These are phyloP conservation scores for Geranium brycei DNA, from an alignment of 345 rosid species.

Conservation along the genomic window DNA sequence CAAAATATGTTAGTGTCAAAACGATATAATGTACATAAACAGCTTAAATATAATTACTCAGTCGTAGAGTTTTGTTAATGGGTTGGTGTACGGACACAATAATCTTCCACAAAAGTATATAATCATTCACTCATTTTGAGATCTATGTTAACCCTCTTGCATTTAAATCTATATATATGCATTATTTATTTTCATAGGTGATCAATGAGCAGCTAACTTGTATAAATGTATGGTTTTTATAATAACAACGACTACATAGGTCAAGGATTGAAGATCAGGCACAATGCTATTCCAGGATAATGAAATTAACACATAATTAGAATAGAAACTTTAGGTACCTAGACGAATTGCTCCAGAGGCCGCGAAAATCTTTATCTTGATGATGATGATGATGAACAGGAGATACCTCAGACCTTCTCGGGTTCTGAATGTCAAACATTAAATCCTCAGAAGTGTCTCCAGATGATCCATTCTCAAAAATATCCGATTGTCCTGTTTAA, in stretches of 20 bases:
- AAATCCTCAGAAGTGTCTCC: slow-evolving; percentile 86
- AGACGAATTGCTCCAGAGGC: slow-evolving; percentile 67
- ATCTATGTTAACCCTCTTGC: too few species aligned
- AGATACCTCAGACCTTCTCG: slow-evolving; percentile 32
- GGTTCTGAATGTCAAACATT: slow-evolving; percentile 51
- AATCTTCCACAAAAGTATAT: background rate
- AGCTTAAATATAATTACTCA: too few species aligned
- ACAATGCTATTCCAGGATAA: background rate
- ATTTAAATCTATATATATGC: too few species aligned
- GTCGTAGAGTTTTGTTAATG: background rate
- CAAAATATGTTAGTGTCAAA: too few species aligned
- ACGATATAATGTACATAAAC: too few species aligned
- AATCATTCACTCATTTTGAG: background rate
- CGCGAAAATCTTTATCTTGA: slow-evolving; percentile 33
- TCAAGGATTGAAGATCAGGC: too few species aligned
- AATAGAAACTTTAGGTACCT: slow-evolving; percentile 17
- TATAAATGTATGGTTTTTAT: too few species aligned
- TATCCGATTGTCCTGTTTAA: slow-evolving; percentile 53
- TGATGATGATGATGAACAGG: slow-evolving; percentile 26
- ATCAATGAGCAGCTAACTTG: background rate
- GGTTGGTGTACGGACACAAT: background rate
- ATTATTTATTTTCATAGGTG: background rate
- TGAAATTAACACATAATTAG: background rate
- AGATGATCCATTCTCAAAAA: slow-evolving; percentile 60
- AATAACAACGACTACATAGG: too few species aligned